phyloP scores from a whole-genome alignment of 2,329 filamentous ascomycete genomes.

The Calonectria montana region DNA sequence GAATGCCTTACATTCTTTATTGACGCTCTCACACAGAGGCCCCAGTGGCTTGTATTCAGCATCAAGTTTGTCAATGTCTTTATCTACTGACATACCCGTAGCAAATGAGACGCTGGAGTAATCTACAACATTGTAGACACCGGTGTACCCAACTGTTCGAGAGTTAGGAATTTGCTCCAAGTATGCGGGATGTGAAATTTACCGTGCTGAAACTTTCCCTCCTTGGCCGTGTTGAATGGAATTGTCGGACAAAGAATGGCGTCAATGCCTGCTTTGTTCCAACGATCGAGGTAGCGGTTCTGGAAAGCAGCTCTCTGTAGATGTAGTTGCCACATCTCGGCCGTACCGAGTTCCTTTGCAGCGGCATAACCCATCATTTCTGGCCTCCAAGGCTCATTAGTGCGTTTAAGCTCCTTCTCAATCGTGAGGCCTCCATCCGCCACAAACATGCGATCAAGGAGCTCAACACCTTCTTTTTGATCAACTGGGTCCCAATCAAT shows the following conservation, averaged over 20 bases:
- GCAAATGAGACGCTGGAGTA: conserved; percentile 61
- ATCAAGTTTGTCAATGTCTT: conserved; percentile 49
- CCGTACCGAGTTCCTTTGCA: conserved; percentile 53
- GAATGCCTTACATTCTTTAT: conserved; percentile 55
- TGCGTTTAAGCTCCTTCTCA: conserved; percentile 50
- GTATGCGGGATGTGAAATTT: conserved; percentile 19
- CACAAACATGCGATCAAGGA: conserved; percentile 59
- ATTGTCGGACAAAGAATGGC: conserved; percentile 70
- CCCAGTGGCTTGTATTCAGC: conserved; percentile 49
- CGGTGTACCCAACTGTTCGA: conserved; percentile 59
- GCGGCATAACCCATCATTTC: conserved; percentile 50
- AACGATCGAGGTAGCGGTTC: conserved; percentile 59
- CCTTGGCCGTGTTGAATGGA: conserved; percentile 56
- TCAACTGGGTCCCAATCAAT: conserved; percentile 62
- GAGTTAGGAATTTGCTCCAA: not conserved
- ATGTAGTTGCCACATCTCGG: conserved; percentile 62
- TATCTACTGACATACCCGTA: conserved; percentile 54
- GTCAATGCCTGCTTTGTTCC: conserved; percentile 64
- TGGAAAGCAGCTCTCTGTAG: conserved; percentile 58
- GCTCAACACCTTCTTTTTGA: conserved; percentile 49
- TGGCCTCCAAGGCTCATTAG: conserved; percentile 56
- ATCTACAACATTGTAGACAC: conserved; percentile 62
- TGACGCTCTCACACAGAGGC: conserved; percentile 50
- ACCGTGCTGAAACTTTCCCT: conserved; percentile 58
- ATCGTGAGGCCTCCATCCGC: conserved; percentile 60